phyloP scores from a whole-genome alignment of 768 basidiomycete genomes.

The Xerocomus spinulosus region DNA sequence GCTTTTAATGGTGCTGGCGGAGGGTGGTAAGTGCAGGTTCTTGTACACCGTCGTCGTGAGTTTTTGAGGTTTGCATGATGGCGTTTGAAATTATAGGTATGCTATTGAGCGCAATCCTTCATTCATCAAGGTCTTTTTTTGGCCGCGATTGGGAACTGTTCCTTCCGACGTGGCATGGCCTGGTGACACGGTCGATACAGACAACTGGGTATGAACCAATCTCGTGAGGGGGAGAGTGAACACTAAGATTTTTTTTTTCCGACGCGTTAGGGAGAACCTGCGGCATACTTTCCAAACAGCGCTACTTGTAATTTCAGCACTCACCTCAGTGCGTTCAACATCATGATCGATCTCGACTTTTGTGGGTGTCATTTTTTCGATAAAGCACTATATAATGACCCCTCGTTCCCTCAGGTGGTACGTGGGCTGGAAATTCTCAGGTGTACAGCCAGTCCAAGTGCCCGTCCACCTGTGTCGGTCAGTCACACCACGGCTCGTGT shows the following conservation, averaged over 20 bases:
- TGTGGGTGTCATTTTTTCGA: constrained; percentile 15
- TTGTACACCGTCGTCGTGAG: no score
- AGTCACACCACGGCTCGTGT: constrained; percentile 2
- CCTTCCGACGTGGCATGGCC: constrained; percentile 26
- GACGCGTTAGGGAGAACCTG: constrained; percentile 9
- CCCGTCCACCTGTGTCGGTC: constrained; percentile 26
- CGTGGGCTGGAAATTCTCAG: constrained; percentile 23
- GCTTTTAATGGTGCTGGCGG: constrained; percentile 34
- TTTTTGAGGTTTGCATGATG: no score
- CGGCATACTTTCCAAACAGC: no score
- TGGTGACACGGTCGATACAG: constrained; percentile 15
- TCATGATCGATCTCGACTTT: constrained; percentile 51
- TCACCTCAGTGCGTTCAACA: constrained; percentile 54
- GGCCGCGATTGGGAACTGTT: constrained; percentile 23
- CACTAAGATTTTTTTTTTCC: constrained; percentile 43
- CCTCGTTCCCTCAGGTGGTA: constrained; percentile 13
- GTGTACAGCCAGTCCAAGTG: constrained; percentile 20
- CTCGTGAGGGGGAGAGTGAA: not conserved
- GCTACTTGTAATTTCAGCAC: constrained; percentile 50
- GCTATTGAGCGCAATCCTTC: constrained; percentile 31
- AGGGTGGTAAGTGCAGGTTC: constrained; percentile 28
- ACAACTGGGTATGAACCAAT: constrained; percentile 20
- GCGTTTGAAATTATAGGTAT: constrained; percentile 26
- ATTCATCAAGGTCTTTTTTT: constrained; percentile 39
- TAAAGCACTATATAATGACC: not conserved